phyloP scores from a whole-genome alignment of 257 asterid genomes.

The Nicotiana paniculata region DNA sequence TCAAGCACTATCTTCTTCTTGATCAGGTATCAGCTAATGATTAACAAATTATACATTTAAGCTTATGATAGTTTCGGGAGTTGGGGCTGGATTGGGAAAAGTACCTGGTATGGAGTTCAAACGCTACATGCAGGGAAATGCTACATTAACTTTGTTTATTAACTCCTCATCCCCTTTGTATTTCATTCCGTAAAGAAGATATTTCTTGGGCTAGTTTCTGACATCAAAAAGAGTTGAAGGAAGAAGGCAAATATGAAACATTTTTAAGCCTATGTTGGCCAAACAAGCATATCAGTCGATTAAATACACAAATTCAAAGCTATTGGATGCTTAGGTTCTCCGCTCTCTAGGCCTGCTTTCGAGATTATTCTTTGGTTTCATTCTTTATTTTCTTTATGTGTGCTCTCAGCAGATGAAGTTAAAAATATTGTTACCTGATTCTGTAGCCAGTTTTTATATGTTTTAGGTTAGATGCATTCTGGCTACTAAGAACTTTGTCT shows the following conservation, averaged over 20 bases:
- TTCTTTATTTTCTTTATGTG: conserved; percentile 2
- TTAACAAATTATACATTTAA: neutral
- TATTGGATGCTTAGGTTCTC: neutral
- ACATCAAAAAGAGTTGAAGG: neutral
- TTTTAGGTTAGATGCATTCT: conserved; percentile 2
- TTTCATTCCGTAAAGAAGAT: neutral
- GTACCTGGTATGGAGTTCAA: neutral
- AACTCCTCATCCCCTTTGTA: neutral
- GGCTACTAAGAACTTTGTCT: conserved; percentile 10
- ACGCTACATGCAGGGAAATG: neutral
- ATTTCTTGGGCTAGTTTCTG: neutral
- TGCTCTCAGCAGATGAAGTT: neutral
- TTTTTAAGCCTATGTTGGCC: neutral
- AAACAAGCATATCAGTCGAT: neutral
- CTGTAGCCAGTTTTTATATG: neutral
- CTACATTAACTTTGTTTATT: neutral
- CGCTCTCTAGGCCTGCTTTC: neutral
- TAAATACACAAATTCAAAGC: neutral
- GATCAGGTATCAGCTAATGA: conserved; percentile 64
- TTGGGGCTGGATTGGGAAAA: conserved; percentile 1
- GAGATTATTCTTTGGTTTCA: conserved; percentile 8
- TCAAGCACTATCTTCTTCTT: conserved; percentile 98
- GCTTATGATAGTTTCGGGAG: neutral
- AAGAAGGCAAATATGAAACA: neutral
- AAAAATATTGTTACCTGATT: neutral